phyloP scores from a whole-genome alignment of 1,284 basidiomycete species.

The Malassezia cuniculi region DNA sequence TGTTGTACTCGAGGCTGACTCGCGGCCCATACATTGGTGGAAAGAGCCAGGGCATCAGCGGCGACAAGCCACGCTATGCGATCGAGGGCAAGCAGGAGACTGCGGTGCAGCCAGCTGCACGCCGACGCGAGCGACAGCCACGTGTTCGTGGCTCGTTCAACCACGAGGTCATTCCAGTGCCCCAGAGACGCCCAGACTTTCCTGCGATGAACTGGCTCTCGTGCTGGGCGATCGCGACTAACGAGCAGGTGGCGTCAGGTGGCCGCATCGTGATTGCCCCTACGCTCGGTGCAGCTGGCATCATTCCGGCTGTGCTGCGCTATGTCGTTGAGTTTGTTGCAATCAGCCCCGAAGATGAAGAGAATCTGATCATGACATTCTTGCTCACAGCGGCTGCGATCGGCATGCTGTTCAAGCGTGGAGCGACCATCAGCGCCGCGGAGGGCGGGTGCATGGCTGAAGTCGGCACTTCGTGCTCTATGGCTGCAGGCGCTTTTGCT shows the following conservation, averaged over 20 bases:
- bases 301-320: conserved; percentile 74
- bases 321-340: conserved; percentile 80
- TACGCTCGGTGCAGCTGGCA: conserved; percentile 62
- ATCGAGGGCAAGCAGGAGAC: neutral
- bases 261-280: conserved; percentile 89
- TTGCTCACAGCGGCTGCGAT: conserved; percentile 69
- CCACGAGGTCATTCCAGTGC: conserved; percentile 58
- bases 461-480: conserved; percentile 62
- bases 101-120: neutral
- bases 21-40: conserved; percentile 53
- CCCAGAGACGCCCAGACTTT: conserved; percentile 59
- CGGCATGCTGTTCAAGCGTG: conserved; percentile 93
- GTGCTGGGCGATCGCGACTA: conserved; percentile 46
- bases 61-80: neutral
- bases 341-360: conserved; percentile 57
- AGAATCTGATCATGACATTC: conserved; percentile 73
- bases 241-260: conserved; percentile 71
- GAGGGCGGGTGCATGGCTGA: conserved; percentile 52
- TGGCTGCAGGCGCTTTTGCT: conserved; percentile 83
- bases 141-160: conserved; percentile 62
- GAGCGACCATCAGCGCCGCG: conserved; percentile 87
- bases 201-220: conserved; percentile 84
- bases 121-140: conserved; percentile 8
- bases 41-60: neutral
- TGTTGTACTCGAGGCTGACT: conserved; percentile 62